phyloP scores from a whole-genome alignment of 2,329 filamentous ascomycete genomes.

The Fusarium sp. region DNA sequence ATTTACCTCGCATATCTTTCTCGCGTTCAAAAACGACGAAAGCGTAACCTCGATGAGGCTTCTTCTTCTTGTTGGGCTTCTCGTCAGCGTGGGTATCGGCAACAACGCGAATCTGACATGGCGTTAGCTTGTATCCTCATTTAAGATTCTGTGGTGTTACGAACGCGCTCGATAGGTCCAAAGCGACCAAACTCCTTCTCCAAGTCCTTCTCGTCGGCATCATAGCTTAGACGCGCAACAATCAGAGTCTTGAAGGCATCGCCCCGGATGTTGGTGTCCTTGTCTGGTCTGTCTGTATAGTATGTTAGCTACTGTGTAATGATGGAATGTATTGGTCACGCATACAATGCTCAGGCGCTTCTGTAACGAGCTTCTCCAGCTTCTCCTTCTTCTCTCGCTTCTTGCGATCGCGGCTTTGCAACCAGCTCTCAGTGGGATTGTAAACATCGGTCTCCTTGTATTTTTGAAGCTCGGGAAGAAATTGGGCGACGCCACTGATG shows the following conservation, averaged over 20 bases:
- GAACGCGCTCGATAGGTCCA: constrained; percentile 90
- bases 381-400: constrained; percentile 81
- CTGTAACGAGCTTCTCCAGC: constrained; percentile 70
- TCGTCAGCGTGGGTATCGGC: constrained; percentile 77
- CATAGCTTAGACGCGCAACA: constrained; percentile 89
- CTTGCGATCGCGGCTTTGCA: constrained; percentile 85
- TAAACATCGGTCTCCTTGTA: constrained; percentile 84
- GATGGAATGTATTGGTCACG: constrained; percentile 1
- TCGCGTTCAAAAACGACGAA: constrained; percentile 98
- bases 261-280: constrained; percentile 89
- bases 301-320: constrained; percentile 25
- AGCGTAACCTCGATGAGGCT: constrained; percentile 88
- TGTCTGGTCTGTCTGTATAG: constrained; percentile 76
- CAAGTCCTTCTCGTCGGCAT: constrained; percentile 87
- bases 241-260: constrained; percentile 97
- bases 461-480: constrained; percentile 76
- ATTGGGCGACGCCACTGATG: constrained; percentile 79
- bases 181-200: constrained; percentile 94
- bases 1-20: constrained; percentile 98
- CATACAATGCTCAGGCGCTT: constrained; percentile 74
- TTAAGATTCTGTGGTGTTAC: constrained; percentile 43
- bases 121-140: constrained; percentile 27
- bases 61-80: constrained; percentile 81
- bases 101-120: constrained; percentile 82
- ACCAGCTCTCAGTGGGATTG: constrained; percentile 89